Evolutionary conservation across 2,329 filamentous ascomycete species (phyloP).

Genomic region (Aspergillus vadensis): DNA sequence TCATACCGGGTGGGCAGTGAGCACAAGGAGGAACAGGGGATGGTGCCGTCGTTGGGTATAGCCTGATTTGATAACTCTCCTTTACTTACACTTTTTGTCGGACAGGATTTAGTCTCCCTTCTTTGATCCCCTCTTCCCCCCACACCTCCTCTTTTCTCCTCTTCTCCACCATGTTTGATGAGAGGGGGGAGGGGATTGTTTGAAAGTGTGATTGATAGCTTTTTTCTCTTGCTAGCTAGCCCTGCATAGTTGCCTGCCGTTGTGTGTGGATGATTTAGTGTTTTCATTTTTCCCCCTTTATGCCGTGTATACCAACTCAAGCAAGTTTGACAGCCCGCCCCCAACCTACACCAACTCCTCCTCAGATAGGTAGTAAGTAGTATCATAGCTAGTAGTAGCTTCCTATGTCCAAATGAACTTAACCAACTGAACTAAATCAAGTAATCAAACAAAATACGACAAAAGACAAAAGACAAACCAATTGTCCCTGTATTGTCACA

Average conservation of each 20-base stretch:
- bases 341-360: not conserved
- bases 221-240: not conserved
- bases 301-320: not conserved
- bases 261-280: not conserved
- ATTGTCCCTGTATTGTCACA: no score
- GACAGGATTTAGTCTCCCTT: not conserved
- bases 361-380: not conserved
- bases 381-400: no score
- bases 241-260: not conserved
- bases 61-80: slow-evolving; percentile 47
- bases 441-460: no score
- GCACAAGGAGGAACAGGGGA: slow-evolving; percentile 75
- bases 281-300: no score
- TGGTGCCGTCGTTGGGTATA: slow-evolving; percentile 77
- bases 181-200: no score
- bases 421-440: not conserved
- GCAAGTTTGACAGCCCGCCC: not conserved
- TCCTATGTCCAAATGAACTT: no score
- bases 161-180: no score
- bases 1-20: slow-evolving; percentile 70
- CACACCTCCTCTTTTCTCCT: no score
- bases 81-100: not conserved
- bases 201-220: no score
- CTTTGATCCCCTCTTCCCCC: not conserved
- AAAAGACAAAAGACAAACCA: no score